Evolutionary conservation across 768 basidiomycete species (phyloP).

Genomic region (Dentipellis sp.): DNA sequence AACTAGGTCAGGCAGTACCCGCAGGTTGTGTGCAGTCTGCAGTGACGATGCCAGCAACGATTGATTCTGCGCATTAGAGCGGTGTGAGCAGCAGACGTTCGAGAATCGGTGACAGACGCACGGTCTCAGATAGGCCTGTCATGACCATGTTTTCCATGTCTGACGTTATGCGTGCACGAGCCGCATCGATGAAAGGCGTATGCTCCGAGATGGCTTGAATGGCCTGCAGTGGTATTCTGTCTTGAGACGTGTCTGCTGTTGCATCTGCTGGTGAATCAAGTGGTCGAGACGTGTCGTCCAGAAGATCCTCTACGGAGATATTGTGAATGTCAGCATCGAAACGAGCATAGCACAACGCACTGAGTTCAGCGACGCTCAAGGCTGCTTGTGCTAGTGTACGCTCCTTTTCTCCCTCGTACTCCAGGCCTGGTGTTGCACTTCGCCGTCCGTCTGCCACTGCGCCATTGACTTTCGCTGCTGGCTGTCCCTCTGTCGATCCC

Average conservation of each 20-base stretch:
- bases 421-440: slow-evolving; percentile 18
- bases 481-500: neutral
- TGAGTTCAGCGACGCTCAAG: slow-evolving; percentile 85
- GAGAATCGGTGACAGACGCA: slow-evolving; percentile 26
- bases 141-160: slow-evolving; percentile 93
- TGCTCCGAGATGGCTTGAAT: slow-evolving; percentile 65
- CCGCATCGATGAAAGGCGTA: slow-evolving; percentile 61
- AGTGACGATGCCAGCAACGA: slow-evolving; percentile 85
- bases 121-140: slow-evolving; percentile 66
- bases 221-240: slow-evolving; percentile 46
- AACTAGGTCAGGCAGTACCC: slow-evolving; percentile 76
- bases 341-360: slow-evolving; percentile 33
- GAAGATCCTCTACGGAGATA: slow-evolving; percentile 2
- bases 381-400: slow-evolving; percentile 88
- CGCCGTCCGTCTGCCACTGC: slow-evolving; percentile 6
- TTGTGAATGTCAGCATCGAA: neutral
- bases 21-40: slow-evolving; percentile 92
- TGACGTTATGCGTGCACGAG: slow-evolving; percentile 57
- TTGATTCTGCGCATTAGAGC: slow-evolving; percentile 54
- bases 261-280: neutral
- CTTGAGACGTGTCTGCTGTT: neutral
- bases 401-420: slow-evolving; percentile 72
- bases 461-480: slow-evolving; percentile 10
- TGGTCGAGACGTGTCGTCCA: slow-evolving; percentile 2
- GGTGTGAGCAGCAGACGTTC: no score